Evolutionary conservation across 2,329 filamentous ascomycete genomes (phyloP).

Genomic region (Pestalotiopsis sp.): DNA sequence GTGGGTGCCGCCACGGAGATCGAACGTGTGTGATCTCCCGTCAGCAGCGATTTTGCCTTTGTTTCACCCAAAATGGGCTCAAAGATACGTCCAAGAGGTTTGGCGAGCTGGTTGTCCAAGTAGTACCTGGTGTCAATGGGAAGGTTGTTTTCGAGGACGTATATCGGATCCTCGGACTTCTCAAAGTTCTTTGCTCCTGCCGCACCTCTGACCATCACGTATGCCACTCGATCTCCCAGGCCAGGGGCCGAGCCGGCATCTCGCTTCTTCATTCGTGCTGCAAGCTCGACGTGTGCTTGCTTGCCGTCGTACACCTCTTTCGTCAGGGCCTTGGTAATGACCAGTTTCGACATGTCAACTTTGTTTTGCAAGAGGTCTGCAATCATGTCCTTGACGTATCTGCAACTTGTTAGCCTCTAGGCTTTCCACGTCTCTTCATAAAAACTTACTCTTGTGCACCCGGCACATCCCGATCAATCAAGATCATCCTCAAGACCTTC

Average conservation of each 20-base stretch:
- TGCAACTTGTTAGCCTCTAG: conserved; percentile 46
- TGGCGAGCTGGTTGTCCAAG: conserved; percentile 95
- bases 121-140: conserved; percentile 99
- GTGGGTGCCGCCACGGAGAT: conserved; percentile 91
- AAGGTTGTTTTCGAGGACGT: conserved; percentile 94
- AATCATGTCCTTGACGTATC: conserved; percentile 95
- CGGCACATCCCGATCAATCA: conserved; percentile 89
- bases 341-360: conserved; percentile 97
- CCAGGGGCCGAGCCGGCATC: conserved; percentile 92
- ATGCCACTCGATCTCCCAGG: conserved; percentile 93
- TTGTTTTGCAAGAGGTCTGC: conserved; percentile 96
- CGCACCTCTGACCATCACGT: conserved; percentile 94
- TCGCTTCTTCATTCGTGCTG: conserved; percentile 94
- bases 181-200: conserved; percentile 94
- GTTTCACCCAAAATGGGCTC: conserved; percentile 96
- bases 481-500: conserved; percentile 90
- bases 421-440: conserved; percentile 34
- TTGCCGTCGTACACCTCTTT: conserved; percentile 90
- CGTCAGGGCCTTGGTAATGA: conserved; percentile 95
- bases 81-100: conserved; percentile 93
- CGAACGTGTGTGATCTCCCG: conserved; percentile 91
- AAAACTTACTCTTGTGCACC: conserved; percentile 82
- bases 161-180: conserved; percentile 95
- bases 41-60: conserved; percentile 82
- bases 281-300: conserved; percentile 94